Conservation (phyloP, 192 early-diverging fungal species). For the Entomortierella parvispora region DNA sequence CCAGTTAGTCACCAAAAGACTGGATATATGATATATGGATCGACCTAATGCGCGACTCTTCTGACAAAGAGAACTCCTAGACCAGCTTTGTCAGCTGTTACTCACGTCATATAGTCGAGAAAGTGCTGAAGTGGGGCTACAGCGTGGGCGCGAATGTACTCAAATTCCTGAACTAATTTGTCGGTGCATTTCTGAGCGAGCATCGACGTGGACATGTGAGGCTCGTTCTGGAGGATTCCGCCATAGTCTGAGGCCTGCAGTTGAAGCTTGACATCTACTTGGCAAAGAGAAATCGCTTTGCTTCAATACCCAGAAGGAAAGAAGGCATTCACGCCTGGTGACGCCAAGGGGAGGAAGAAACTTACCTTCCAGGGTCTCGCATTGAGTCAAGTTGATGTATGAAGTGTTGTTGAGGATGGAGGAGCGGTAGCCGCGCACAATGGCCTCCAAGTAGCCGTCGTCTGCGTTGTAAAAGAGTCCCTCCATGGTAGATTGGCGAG, state of each 20-base stretch:
- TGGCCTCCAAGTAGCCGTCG: slow-evolving; percentile 92
- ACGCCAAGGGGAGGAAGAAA: neutral
- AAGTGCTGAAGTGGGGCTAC: slow-evolving; percentile 88
- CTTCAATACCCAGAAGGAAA: neutral
- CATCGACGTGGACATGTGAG: slow-evolving; percentile 92
- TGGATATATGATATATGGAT: too few species aligned
- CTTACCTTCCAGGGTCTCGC: slow-evolving; percentile 94
- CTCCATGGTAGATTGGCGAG: slow-evolving; percentile 39
- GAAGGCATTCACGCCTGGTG: neutral
- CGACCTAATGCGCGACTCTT: too few species aligned
- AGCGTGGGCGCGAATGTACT: slow-evolving; percentile 89
- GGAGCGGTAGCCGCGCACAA: slow-evolving; percentile 93
- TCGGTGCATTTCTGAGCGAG: slow-evolving; percentile 91
- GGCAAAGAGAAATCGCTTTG: neutral
- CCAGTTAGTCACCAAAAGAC: neutral
- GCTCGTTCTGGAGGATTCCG: slow-evolving; percentile 93
- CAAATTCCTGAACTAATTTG: slow-evolving; percentile 91
- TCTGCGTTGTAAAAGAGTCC: slow-evolving; percentile 84
- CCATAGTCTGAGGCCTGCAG: slow-evolving; percentile 96
- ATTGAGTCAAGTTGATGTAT: slow-evolving; percentile 97
- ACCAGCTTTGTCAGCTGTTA: neutral
- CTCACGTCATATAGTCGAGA: slow-evolving; percentile 95
- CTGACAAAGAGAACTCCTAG: too few species aligned
- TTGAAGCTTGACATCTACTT: slow-evolving; percentile 92
- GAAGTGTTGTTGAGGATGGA: slow-evolving; percentile 83